Evolutionary conservation across 2,329 filamentous ascomycete species (phyloP).

Genomic region (Dichotomopilus funicola): DNA sequence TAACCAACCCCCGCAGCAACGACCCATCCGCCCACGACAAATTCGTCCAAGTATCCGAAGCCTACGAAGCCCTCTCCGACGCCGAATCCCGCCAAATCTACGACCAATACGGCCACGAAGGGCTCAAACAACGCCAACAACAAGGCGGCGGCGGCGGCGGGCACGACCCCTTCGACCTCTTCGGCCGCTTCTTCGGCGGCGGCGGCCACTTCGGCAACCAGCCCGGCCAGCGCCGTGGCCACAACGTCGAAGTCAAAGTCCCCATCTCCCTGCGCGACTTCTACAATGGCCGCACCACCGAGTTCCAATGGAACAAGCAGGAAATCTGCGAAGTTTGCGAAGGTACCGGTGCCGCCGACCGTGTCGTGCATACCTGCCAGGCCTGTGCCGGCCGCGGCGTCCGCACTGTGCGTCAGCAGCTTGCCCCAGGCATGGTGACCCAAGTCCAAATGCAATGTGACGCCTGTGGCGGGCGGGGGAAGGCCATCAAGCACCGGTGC

Average conservation of each 20-base stretch:
- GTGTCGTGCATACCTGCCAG: constrained; percentile 71
- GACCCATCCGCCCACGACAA: constrained; percentile 77
- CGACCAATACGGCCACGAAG: constrained; percentile 89
- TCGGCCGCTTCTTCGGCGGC: constrained; percentile 93
- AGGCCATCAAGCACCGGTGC: constrained; percentile 83
- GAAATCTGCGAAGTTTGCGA: constrained; percentile 90
- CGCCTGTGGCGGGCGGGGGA: constrained; percentile 78
- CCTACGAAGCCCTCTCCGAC: constrained; percentile 86
- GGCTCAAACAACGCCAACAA: constrained; percentile 73
- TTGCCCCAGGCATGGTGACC: constrained; percentile 97
- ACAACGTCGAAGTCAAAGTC: constrained; percentile 82
- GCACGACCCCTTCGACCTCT: constrained; percentile 91
- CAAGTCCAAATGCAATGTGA: constrained; percentile 92
- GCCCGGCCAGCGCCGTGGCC: constrained; percentile 69
- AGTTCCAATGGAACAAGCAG: constrained; percentile 90
- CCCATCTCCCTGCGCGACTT: constrained; percentile 78
- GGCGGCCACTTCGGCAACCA: constrained; percentile 74
- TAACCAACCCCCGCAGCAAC: constrained; percentile 45
- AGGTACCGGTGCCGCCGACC: constrained; percentile 77
- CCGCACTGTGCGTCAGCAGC: constrained; percentile 79
- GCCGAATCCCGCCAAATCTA: constrained; percentile 79
- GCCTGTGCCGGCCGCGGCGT: constrained; percentile 77
- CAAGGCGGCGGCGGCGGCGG: constrained; percentile 40
- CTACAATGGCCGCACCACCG: constrained; percentile 80
- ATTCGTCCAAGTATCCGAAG: constrained; percentile 90